These are phyloP conservation scores for Claviceps paspali DNA, from an alignment of 2,329 filamentous ascomycete species.

Conservation along the genomic window DNA sequence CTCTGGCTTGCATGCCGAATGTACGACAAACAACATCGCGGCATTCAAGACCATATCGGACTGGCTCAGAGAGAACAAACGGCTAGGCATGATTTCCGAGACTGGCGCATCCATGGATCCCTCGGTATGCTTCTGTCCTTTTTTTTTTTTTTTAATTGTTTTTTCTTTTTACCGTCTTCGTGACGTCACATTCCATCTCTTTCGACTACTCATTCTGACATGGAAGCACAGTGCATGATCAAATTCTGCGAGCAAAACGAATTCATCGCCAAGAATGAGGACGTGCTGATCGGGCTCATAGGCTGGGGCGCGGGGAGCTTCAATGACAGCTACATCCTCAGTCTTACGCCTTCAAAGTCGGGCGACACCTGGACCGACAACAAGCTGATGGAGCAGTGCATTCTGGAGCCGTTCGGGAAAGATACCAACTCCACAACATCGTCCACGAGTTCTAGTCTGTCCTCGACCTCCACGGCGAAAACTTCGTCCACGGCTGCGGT, in stretches of 20 bases:
- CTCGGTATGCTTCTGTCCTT: constrained; percentile 16
- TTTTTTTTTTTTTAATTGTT: neutral
- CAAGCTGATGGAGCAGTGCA: constrained; percentile 26
- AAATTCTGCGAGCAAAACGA: constrained; percentile 31
- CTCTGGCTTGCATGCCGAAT: constrained; percentile 35
- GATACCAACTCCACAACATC: neutral
- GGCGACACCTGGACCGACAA: constrained; percentile 19
- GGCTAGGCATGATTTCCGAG: constrained; percentile 36
- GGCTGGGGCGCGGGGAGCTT: constrained; percentile 32
- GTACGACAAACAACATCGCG: constrained; percentile 36
- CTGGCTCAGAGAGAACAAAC: constrained; percentile 30
- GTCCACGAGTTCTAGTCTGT: neutral
- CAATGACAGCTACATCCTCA: constrained; percentile 24
- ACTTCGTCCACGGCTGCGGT: neutral
- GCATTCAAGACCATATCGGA: constrained; percentile 31
- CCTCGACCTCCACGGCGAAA: neutral
- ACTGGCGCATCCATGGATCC: constrained; percentile 31
- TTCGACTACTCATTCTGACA: neutral
- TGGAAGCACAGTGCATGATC: constrained; percentile 20
- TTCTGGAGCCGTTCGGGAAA: constrained; percentile 20
- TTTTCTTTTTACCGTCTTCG: neutral
- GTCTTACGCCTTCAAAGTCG: constrained; percentile 22
- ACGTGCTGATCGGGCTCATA: constrained; percentile 31
- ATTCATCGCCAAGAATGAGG: constrained; percentile 29
- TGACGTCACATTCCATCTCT: too few species aligned